phyloP scores from a whole-genome alignment of 2,329 filamentous ascomycete species.

The Nannizziopsis arthrosporioides region DNA sequence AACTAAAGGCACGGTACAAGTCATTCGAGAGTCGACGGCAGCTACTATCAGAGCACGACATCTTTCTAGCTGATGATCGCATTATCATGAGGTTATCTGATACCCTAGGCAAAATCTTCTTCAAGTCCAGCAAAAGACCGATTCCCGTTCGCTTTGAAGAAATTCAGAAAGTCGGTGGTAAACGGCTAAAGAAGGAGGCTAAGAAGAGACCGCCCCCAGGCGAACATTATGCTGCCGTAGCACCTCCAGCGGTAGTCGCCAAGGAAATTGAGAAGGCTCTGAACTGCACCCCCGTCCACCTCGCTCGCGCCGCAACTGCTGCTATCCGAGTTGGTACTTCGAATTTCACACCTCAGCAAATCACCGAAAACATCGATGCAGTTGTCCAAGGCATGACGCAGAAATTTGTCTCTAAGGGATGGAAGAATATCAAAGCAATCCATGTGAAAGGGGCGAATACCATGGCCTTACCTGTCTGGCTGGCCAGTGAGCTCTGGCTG shows the following conservation, averaged over 20 bases:
- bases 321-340: slow-evolving; percentile 69
- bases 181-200: slow-evolving; percentile 47
- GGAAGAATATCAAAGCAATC: slow-evolving; percentile 71
- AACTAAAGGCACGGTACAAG: slow-evolving; percentile 81
- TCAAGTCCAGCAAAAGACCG: slow-evolving; percentile 76
- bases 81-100: slow-evolving; percentile 62
- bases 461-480: slow-evolving; percentile 82
- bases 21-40: slow-evolving; percentile 79
- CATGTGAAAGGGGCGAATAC: slow-evolving; percentile 88
- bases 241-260: slow-evolving; percentile 55
- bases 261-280: slow-evolving; percentile 72
- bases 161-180: slow-evolving; percentile 49
- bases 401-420: slow-evolving; percentile 73
- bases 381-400: slow-evolving; percentile 59
- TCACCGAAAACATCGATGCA: slow-evolving; percentile 68
- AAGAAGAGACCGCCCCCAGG: slow-evolving; percentile 37
- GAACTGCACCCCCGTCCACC: slow-evolving; percentile 63
- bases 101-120: slow-evolving; percentile 83
- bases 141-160: slow-evolving; percentile 66
- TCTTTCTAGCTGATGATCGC: slow-evolving; percentile 87
- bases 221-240: slow-evolving; percentile 38
- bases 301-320: slow-evolving; percentile 67
- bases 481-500: slow-evolving; percentile 83
- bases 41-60: slow-evolving; percentile 72
- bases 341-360: slow-evolving; percentile 59